phyloP scores from a whole-genome alignment of 192 early-diverging fungal species.

The Coemansia sp. region DNA sequence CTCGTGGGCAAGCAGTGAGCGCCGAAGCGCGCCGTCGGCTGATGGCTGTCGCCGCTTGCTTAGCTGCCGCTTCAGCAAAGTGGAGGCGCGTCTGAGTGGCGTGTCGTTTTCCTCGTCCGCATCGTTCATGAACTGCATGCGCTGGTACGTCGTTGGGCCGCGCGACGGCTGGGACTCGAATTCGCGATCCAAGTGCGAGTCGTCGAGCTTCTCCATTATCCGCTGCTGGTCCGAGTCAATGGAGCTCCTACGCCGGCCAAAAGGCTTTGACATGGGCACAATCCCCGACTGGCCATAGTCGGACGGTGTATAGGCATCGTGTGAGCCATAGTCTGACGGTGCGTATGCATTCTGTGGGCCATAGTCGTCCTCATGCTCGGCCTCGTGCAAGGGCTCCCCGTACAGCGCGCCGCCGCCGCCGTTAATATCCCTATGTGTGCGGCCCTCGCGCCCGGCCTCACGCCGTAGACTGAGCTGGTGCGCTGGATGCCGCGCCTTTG shows the following conservation, averaged over 20 bases:
- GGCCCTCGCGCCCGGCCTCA: slow-evolving; percentile 34
- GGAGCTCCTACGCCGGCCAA: slow-evolving; percentile 16
- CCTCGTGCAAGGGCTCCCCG: slow-evolving; percentile 21
- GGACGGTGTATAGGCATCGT: too few species aligned
- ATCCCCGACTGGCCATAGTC: slow-evolving; percentile 1
- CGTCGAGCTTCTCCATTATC: slow-evolving; percentile 50
- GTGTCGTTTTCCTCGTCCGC: slow-evolving; percentile 41
- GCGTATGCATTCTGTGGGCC: too few species aligned
- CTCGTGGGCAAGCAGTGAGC: slow-evolving; percentile 30
- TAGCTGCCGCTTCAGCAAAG: slow-evolving; percentile 39
- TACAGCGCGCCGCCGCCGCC: slow-evolving; percentile 20
- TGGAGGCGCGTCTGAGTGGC: slow-evolving; percentile 39
- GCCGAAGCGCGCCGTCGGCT: slow-evolving; percentile 25
- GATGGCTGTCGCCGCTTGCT: slow-evolving; percentile 50
- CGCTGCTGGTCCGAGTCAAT: slow-evolving; percentile 19
- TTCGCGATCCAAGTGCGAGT: slow-evolving; percentile 45
- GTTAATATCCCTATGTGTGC: slow-evolving; percentile 22
- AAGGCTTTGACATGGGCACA: slow-evolving; percentile 31
- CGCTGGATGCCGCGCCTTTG: slow-evolving; percentile 37
- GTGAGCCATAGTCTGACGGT: slow-evolving; percentile 14
- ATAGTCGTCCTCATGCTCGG: slow-evolving; percentile 31
- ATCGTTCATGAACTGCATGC: slow-evolving; percentile 51
- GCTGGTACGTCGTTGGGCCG: slow-evolving; percentile 52
- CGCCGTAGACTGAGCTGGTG: slow-evolving; percentile 46
- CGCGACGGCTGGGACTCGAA: slow-evolving; percentile 45